Base-by-base conservation (phyloP, 108 stramenopile genomes). In the Pseudonitzschia delicatissima region DNA sequence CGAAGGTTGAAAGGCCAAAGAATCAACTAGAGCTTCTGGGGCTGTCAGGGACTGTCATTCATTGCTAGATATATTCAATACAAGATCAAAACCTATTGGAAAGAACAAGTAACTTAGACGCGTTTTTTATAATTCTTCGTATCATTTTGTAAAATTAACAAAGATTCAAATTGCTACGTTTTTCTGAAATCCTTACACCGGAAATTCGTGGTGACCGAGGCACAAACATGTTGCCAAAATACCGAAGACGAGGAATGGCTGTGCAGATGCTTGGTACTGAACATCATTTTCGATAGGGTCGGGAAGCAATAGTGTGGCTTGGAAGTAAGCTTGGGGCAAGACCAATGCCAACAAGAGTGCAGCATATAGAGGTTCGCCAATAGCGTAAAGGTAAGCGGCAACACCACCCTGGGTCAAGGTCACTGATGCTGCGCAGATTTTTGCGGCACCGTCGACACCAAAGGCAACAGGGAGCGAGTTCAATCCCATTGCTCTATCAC, bases 171-270 rank as follows among this genome's bases (percentile, higher is more conserved):
- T 42, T 42, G 11, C 40, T 42, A 42, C n/a, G n/a, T n/a, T n/a
- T n/a, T n/a, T n/a, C n/a, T n/a, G n/a, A n/a, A n/a, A n/a, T 42
- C 18, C 32, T 55, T 55, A 55, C 31, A 55, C 53, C 25, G 53
- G 53, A 11, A 92, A 95, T 37, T 90, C 87, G 67, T 96, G 95
- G 70, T 96, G 94, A 45, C 95, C 94, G 59, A 97, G 74, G 47
- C 91, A 93, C 57, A 97, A 66, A 40, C 91, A 94, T 9, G 97
- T 96, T 25, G 93, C 91, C 44, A 97, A 66, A 48, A 97, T 92
- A 28, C 95, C 97, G 69, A 97, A 92, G 20, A 96, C 90, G 34
- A 96, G 79, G 84, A 97, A 96, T n/a, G 97, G 97, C 57, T 96
- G 94, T 1, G 94, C 73, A 20, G 78, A 82, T 21, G 94, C 95